These are phyloP conservation scores for Phialemoniopsis sp. DNA, from an alignment of 2,329 filamentous ascomycete genomes.

Conservation along the genomic window DNA sequence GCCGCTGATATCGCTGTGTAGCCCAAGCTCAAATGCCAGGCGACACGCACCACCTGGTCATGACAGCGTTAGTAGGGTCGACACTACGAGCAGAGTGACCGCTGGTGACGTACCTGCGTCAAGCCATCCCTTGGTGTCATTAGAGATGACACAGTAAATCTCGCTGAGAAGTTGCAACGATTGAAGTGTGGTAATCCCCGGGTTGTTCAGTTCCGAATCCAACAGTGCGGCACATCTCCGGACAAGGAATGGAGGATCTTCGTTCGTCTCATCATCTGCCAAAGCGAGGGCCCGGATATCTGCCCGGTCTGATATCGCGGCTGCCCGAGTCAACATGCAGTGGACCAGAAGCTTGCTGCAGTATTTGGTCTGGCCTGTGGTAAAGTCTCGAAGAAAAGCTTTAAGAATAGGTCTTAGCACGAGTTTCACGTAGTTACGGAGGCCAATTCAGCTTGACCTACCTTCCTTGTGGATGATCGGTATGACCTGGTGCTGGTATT, in stretches of 20 bases:
- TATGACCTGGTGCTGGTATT: conserved; percentile 1
- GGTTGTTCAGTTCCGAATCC: conserved; percentile 1
- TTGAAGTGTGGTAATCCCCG: conserved; percentile 5
- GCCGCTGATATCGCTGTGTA: conserved; percentile 1
- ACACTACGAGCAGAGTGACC: no score
- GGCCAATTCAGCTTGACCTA: neutral
- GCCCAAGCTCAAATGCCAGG: conserved; percentile 3
- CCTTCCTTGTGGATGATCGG: conserved; percentile 2
- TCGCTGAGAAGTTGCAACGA: conserved; percentile 2
- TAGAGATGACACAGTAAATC: conserved; percentile 3
- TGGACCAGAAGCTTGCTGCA: conserved; percentile 6
- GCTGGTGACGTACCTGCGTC: neutral
- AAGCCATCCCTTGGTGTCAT: conserved; percentile 5
- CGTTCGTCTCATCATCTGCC: conserved; percentile 4
- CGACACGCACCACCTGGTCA: neutral
- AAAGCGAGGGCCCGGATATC: conserved; percentile 5
- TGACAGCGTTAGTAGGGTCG: no score
- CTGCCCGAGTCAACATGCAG: conserved; percentile 4
- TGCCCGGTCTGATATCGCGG: conserved; percentile 1
- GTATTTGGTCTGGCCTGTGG: conserved; percentile 3
- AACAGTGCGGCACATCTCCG: conserved; percentile 1
- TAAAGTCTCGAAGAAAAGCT: conserved; percentile 6
- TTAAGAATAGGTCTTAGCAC: neutral
- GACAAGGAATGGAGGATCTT: conserved; percentile 1
- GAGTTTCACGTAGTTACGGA: neutral